Percentiles rank a stretch among this genome's conserved stretches.
These are phyloP conservation scores for Venturiaceae sp. DNA, from an alignment of 2,329 filamentous ascomycete genomes.

Conservation along the genomic window DNA sequence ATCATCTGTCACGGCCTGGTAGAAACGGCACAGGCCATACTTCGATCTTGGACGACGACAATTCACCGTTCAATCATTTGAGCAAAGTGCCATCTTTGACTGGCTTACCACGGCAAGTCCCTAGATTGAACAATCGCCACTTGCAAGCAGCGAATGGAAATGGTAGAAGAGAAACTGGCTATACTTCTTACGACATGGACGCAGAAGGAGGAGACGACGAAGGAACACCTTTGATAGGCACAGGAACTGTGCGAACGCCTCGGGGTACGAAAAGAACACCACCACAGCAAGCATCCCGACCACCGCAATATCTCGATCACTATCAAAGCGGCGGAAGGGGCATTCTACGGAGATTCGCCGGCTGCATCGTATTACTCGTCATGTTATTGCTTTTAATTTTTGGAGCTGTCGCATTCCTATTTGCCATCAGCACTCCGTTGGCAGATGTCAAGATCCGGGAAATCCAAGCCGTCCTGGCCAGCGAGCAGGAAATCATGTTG, in stretches of 20 bases:
- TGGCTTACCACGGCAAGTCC: slow-evolving; percentile 17
- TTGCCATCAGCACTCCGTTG: slow-evolving; percentile 83
- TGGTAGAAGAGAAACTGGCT: slow-evolving; percentile 48
- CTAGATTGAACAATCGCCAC: slow-evolving; percentile 1
- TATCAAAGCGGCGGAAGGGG: slow-evolving; percentile 46
- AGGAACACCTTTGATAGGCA: slow-evolving; percentile 66
- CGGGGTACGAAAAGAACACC: slow-evolving; percentile 28
- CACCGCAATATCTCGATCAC: slow-evolving; percentile 64
- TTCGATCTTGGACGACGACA: slow-evolving; percentile 51
- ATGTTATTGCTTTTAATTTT: slow-evolving; percentile 73
- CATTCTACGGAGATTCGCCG: slow-evolving; percentile 68
- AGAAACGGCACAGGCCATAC: slow-evolving; percentile 60
- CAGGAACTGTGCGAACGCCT: slow-evolving; percentile 48
- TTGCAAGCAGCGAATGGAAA: slow-evolving; percentile 17
- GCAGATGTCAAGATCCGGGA: slow-evolving; percentile 67
- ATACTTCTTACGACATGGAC: slow-evolving; percentile 65
- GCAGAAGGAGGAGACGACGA: slow-evolving; percentile 78
- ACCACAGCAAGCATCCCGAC: slow-evolving; percentile 19
- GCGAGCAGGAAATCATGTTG: slow-evolving; percentile 90
- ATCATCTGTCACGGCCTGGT: slow-evolving; percentile 72
- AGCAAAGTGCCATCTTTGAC: slow-evolving; percentile 52
- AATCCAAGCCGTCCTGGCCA: slow-evolving; percentile 84
- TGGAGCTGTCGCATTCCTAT: slow-evolving; percentile 80
- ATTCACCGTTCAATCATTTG: slow-evolving; percentile 66
- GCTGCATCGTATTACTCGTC: slow-evolving; percentile 74